Evolutionary conservation across 2,329 filamentous ascomycete genomes (phyloP), one percentile per base, ranked within the genome.

Genomic region (Dactylellina leptospora): DNA sequence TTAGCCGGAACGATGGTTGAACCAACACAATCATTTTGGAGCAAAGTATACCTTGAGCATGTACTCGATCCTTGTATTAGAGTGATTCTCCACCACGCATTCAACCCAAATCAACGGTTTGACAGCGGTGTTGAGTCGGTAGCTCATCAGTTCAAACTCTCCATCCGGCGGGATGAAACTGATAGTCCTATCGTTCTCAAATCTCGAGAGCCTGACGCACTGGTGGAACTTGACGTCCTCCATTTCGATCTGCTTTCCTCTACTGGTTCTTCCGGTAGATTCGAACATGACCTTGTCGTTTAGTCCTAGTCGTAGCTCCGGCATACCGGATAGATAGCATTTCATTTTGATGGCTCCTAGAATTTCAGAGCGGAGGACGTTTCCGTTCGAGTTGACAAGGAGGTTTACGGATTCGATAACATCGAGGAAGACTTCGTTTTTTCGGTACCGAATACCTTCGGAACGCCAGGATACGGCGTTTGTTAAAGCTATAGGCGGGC

Each of bases 221-320:
- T 99, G 95, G 82, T 99, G 95, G 81, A 99, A 99, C 78, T 99
- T 99, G 81, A 99, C 95, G 77, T 99, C 95, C 79, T 99, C 95
- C 95, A 99, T 99, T 82, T 99, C 95, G 74, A 99, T 95, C 8
- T 95, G 91, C 82, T 99, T 99, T 72, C 95, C 95, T 78, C 95
- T 84, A 40, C 93, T 97, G 13, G 93, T 92, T 73, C 95, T 86
- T 25, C 95, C 95, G 0, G 95, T 99, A 2, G 92, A 96, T 82
- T 99, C 95, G 78, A 99, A 99, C 95, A 99, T 99, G 80, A 92
- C 95, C 82, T 99, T 99, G 84, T 99, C 95, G 83, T 99, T 99
- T 79, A 99, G 82, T 3, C 95, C 95, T 54, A 99, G 82, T 25
- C 95, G 89, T 78, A 99, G 82, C 82, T 99, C 95, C 9, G 95